These are phyloP conservation scores for Nyssa sinensis DNA, from an alignment of 148 eudicot species.

Conservation along the genomic window DNA sequence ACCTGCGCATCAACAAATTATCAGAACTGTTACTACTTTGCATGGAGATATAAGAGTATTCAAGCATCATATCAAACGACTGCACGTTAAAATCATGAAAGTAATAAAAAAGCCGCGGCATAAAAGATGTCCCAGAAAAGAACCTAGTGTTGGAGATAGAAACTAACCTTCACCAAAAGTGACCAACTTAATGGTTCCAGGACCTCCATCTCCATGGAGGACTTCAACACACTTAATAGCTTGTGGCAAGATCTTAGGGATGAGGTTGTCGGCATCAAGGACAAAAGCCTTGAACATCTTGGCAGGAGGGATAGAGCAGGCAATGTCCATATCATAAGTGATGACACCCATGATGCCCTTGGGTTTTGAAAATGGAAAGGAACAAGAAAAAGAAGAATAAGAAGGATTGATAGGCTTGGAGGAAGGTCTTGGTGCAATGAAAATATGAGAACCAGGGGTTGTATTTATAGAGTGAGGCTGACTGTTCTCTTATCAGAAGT, in stretches of 20 bases:
- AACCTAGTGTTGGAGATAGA: background rate
- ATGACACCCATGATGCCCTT: slow-evolving; percentile 21
- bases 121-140: too few species aligned
- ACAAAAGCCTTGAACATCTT: slow-evolving; percentile 28
- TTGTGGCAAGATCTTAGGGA: slow-evolving; percentile 29
- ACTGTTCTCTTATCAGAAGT: too few species aligned
- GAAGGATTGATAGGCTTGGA: background rate
- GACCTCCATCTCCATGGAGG: slow-evolving; percentile 32
- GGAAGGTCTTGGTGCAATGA: background rate
- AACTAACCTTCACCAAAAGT: slow-evolving; percentile 25
- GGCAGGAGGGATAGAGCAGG: slow-evolving; percentile 18
- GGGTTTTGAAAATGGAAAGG: too few species aligned
- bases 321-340: slow-evolving; percentile 21
- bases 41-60: too few species aligned
- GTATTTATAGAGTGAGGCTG: background rate
- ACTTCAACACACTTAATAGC: slow-evolving; percentile 27
- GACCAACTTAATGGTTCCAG: slow-evolving; percentile 22
- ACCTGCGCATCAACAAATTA: slow-evolving; percentile 5
- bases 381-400: too few species aligned
- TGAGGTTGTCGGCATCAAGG: slow-evolving; percentile 27
- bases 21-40: too few species aligned
- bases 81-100: too few species aligned
- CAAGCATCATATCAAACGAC: too few species aligned
- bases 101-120: too few species aligned
- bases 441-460: background rate